Conservation (phyloP, 148 eudicot genomes). For the Rhododendron molle region DNA sequence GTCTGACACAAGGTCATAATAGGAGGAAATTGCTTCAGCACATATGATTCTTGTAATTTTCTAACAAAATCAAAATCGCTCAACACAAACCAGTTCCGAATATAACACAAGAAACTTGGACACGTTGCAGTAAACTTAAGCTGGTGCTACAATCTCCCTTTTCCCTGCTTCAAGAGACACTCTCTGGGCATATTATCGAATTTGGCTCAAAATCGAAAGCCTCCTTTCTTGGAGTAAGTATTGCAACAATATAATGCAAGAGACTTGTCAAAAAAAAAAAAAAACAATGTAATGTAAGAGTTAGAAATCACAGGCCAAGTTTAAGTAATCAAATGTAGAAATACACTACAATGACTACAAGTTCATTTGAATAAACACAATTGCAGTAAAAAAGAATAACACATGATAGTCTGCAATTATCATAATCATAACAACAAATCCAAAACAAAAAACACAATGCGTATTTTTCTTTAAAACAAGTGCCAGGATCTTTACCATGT, state of each 20-base stretch:
- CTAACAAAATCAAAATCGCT: not conserved
- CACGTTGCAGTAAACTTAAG: not conserved
- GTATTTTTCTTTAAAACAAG: not conserved
- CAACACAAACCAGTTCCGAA: not conserved
- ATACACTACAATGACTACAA: not conserved
- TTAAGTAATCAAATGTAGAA: not conserved
- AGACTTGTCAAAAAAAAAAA: too few relatives aligned
- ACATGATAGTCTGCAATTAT: not conserved
- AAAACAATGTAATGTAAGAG: too few relatives aligned
- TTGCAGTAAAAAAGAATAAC: not conserved
- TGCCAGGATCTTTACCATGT: slow-evolving; percentile 14
- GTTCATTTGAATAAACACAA: not conserved
- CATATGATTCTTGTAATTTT: not conserved
- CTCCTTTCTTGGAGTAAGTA: not conserved
- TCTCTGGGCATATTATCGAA: not conserved
- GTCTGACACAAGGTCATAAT: not conserved
- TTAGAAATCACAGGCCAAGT: not conserved
- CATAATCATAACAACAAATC: not conserved
- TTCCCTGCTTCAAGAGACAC: not conserved
- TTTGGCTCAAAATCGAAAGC: not conserved
- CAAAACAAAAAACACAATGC: not conserved
- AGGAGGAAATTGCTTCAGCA: not conserved
- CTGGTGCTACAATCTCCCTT: not conserved
- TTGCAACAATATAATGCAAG: not conserved
- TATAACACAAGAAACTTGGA: not conserved